A percentile compares a stretch with the other conserved stretches of the same genome.
These are phyloP conservation scores for Plectosphaerella plurivora DNA, from an alignment of 2,329 filamentous ascomycete genomes.

Conservation along the genomic window DNA sequence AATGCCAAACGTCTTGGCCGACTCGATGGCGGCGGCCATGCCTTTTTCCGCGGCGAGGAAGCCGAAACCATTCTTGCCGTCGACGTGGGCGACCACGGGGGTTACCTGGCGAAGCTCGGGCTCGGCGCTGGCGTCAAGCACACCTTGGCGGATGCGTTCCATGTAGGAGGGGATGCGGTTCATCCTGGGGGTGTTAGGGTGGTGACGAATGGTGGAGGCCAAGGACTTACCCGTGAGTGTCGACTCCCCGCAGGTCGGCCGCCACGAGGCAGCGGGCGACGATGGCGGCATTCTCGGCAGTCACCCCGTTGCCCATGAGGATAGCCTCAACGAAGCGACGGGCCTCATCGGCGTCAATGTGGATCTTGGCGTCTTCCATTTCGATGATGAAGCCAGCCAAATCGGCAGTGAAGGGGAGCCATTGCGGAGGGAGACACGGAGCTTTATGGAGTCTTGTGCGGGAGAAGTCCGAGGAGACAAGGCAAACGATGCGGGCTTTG, in stretches of 20 bases:
- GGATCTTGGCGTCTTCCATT: slow-evolving; percentile 14
- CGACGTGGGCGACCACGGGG: slow-evolving; percentile 65
- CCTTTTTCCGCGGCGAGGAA: slow-evolving; percentile 65
- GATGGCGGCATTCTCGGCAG: slow-evolving; percentile 52
- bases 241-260: slow-evolving; percentile 73
- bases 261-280: slow-evolving; percentile 66
- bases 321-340: slow-evolving; percentile 47
- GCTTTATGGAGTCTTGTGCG: no score
- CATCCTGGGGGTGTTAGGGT: slow-evolving; percentile 34
- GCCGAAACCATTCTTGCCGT: slow-evolving; percentile 69
- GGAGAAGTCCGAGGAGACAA: no score
- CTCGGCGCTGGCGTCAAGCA: slow-evolving; percentile 56
- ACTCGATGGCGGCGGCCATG: slow-evolving; percentile 64
- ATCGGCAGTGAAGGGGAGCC: neutral
- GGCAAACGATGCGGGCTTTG: no score
- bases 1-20: slow-evolving; percentile 62
- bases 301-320: slow-evolving; percentile 57
- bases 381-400: neutral
- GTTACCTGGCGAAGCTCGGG: slow-evolving; percentile 60
- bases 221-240: slow-evolving; percentile 56
- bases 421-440: no score
- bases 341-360: slow-evolving; percentile 34
- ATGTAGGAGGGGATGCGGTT: slow-evolving; percentile 78
- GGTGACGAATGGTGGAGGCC: neutral
- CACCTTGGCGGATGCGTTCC: slow-evolving; percentile 64